Percentiles rank a stretch among this genome's conserved stretches.
Evolutionary conservation across 192 early-diverging fungal species (phyloP).

Genomic region (Coemansia sp.): DNA sequence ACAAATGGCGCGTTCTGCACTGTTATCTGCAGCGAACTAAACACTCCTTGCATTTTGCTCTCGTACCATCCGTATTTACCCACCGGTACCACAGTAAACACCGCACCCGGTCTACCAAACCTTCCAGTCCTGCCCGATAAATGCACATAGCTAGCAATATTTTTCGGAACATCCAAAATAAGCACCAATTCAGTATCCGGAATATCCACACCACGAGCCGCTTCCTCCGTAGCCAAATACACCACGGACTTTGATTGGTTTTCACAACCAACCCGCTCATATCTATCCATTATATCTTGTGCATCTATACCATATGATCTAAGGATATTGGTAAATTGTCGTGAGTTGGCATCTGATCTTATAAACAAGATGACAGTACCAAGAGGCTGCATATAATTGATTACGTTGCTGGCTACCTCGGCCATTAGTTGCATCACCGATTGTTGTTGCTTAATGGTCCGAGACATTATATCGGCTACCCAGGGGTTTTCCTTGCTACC

Average conservation of each 20-base stretch:
- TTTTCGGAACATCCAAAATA: slow-evolving; percentile 75
- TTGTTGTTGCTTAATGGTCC: slow-evolving; percentile 5
- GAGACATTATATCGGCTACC: background rate
- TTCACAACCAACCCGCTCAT: background rate
- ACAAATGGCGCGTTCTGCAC: slow-evolving; percentile 17
- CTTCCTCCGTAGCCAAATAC: slow-evolving; percentile 70
- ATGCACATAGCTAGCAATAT: slow-evolving; percentile 73
- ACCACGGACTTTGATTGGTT: slow-evolving; percentile 12
- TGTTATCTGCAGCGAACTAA: slow-evolving; percentile 9
- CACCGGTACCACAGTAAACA: slow-evolving; percentile 42
- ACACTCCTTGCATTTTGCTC: slow-evolving; percentile 51
- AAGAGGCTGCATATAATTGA: slow-evolving; percentile 9
- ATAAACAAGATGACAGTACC: slow-evolving; percentile 31
- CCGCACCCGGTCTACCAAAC: slow-evolving; percentile 57
- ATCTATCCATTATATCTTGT: slow-evolving; percentile 27
- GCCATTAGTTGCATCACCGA: slow-evolving; percentile 29
- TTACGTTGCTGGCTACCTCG: slow-evolving; percentile 38
- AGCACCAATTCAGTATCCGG: slow-evolving; percentile 77
- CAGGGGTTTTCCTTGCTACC: background rate
- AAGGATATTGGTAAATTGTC: slow-evolving; percentile 21
- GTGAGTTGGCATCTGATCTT: slow-evolving; percentile 24
- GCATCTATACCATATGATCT: slow-evolving; percentile 24
- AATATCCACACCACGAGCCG: slow-evolving; percentile 83
- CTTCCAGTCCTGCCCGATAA: slow-evolving; percentile 86
- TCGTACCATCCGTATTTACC: slow-evolving; percentile 33